Percentiles rank a stretch among this genome's conserved stretches.
Conservation (phyloP, 371 early-diverging fungal genomes). For the Mortierella sp. region DNA sequence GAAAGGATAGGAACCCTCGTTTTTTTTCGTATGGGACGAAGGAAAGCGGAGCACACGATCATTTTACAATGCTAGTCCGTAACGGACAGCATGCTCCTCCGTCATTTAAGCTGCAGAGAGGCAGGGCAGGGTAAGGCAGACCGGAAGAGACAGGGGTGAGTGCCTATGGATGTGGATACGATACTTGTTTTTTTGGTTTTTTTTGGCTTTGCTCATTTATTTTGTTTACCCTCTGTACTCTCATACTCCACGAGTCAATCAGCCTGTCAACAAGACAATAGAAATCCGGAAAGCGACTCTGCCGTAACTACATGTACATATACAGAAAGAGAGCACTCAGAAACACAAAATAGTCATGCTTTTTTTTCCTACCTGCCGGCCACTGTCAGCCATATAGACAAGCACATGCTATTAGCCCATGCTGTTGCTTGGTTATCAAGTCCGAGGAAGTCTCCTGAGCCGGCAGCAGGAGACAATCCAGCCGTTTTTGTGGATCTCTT, state of each 20-base stretch:
- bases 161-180: background rate
- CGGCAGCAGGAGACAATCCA: background rate
- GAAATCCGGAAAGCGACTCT: background rate
- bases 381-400: background rate
- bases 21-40: background rate
- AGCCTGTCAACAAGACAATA: background rate
- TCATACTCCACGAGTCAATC: background rate
- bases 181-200: background rate
- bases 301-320: no score
- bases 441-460: background rate
- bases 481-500: background rate
- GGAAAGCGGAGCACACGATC: background rate
- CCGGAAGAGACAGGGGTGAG: constrained; percentile 3
- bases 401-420: constrained; percentile 3
- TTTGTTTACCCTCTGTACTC: background rate
- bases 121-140: background rate
- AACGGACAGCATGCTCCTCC: background rate
- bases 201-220: constrained; percentile 4
- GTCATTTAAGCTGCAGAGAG: background rate
- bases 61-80: background rate
- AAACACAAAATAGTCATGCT: background rate
- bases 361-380: background rate
- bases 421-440: background rate
- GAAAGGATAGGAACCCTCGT: constrained; percentile 9
- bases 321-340: background rate